A percentile compares a stretch with the other conserved stretches of the same genome.
phyloP scores from a whole-genome alignment of 306 rosid species.

The Prunus mira region DNA sequence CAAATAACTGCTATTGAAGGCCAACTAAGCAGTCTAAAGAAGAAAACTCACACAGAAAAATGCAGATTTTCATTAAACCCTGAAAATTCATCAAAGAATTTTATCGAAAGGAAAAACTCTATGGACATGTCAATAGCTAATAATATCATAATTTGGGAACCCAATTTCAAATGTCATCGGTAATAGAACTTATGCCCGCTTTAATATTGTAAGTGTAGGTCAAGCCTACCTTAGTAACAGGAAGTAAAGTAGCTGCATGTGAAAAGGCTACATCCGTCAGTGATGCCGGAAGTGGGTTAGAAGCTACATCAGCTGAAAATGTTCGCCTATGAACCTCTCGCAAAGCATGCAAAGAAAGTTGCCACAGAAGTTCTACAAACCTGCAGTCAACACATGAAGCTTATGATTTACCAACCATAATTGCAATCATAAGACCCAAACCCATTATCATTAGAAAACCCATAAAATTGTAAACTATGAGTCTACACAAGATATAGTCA shows the following conservation, averaged over 20 bases:
- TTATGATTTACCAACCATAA: constrained; percentile 11
- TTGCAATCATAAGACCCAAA: background rate
- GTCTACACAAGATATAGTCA: background rate
- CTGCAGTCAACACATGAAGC: constrained; percentile 37
- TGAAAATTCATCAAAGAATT: background rate
- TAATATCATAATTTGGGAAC: background rate
- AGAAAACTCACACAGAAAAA: background rate
- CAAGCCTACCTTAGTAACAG: constrained; percentile 80
- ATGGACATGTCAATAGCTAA: too few species aligned
- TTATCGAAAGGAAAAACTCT: background rate
- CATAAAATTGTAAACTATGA: background rate
- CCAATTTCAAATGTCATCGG: background rate
- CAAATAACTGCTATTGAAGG: constrained; percentile 23
- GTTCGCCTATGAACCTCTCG: constrained; percentile 95
- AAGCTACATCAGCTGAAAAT: constrained; percentile 77
- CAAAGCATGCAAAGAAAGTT: constrained; percentile 97
- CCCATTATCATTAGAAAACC: background rate
- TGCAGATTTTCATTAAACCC: background rate
- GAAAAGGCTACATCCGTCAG: constrained; percentile 97
- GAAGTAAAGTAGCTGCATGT: constrained; percentile 97
- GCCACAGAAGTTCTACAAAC: constrained; percentile 99
- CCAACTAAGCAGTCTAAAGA: constrained; percentile 8
- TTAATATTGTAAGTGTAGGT: background rate
- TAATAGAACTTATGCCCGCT: constrained; percentile 3
- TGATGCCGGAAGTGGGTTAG: constrained; percentile 89